Evolutionary conservation across 2,329 filamentous ascomycete genomes (phyloP), one percentile per base, ranked within the genome.

Genomic region (Endocalyx cinctus): DNA sequence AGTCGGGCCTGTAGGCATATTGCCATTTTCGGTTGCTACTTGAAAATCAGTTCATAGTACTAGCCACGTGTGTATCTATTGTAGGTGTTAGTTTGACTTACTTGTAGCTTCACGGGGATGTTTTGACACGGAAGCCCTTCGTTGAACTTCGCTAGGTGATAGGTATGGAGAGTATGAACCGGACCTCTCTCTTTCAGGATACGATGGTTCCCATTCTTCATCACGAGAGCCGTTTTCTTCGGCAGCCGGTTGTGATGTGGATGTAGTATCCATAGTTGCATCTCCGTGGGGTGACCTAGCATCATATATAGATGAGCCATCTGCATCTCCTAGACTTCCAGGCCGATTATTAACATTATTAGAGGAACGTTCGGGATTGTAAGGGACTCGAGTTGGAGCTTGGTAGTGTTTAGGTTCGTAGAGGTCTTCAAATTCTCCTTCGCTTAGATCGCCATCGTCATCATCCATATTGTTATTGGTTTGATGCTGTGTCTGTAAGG

Each of bases 361-460:
- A 4, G 39, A 26, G 18, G 39, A 16, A 29, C 33, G 39, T 10
- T 23, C 20, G 8, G 27, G 29, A 17, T 39, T 27, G 15, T 38
- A 39, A 17, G 17, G 35, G 14, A 27, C 20, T 19, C 27, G 31
- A 11, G 31, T 18, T 6, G 37, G 17, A 11, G 31, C 6, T 16
- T 25, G 22, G 12, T 33, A 33, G 18, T 47, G 49, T 29, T 45
- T 46, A 8, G 70, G 66, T 30, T 75, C 70, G 40, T 78, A 77
- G 3, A 71, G 48, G 46, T 78, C 72, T 31, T 78, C 72, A 30
- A 72, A 68, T 46, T 82, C 79, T 13, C 70, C 74, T 47, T 90
- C 86, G 42, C 78, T 84, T 18, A 92, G 57, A 55, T 94, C 87
- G 12, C 84, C 85, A 49, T 94, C 86, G 50, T 92, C 85, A 17